Conservation (phyloP, 345 rosid genomes). For the Sonneratia alba region DNA sequence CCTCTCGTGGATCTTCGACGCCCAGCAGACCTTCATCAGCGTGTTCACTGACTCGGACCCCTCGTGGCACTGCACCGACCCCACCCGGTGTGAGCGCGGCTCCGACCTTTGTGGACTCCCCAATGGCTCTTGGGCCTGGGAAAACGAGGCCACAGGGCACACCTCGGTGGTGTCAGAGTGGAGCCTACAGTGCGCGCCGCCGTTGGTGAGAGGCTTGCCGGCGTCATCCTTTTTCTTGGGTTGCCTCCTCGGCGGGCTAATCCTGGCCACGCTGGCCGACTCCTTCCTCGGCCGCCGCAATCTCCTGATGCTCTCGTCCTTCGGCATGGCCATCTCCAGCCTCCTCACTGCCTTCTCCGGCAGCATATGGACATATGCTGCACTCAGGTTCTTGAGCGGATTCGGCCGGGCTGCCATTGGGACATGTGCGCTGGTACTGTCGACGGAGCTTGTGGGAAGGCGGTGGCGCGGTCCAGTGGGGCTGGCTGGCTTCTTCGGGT, state of each 20-base stretch:
- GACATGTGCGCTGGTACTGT: constrained; percentile 37
- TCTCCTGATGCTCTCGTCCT: constrained; percentile 32
- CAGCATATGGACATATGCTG: constrained; percentile 12
- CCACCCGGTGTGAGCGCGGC: constrained; percentile 11
- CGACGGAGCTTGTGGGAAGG: constrained; percentile 41
- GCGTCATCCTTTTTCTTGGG: constrained; percentile 55
- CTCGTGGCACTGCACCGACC: constrained; percentile 37
- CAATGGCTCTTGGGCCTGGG: constrained; percentile 39
- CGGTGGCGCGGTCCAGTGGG: constrained; percentile 41
- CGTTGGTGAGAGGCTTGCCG: constrained; percentile 42
- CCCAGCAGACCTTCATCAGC: constrained; percentile 54
- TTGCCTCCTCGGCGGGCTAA: constrained; percentile 45
- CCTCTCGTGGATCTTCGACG: constrained; percentile 41
- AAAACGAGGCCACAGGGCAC: constrained; percentile 9
- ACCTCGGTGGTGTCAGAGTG: constrained; percentile 47
- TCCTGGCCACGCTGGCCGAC: constrained; percentile 43
- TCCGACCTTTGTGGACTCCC: constrained; percentile 32
- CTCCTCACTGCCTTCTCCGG: constrained; percentile 28
- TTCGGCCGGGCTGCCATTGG: constrained; percentile 39
- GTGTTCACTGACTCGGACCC: constrained; percentile 52
- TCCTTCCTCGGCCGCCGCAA: constrained; percentile 52
- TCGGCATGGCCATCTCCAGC: constrained; percentile 33
- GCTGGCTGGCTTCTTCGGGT: constrained; percentile 27
- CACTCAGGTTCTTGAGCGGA: constrained; percentile 28
- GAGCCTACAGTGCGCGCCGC: constrained; percentile 35